Evolutionary conservation across 208 protist species (phyloP).

Genomic region (Acanthamoeba sp.): DNA sequence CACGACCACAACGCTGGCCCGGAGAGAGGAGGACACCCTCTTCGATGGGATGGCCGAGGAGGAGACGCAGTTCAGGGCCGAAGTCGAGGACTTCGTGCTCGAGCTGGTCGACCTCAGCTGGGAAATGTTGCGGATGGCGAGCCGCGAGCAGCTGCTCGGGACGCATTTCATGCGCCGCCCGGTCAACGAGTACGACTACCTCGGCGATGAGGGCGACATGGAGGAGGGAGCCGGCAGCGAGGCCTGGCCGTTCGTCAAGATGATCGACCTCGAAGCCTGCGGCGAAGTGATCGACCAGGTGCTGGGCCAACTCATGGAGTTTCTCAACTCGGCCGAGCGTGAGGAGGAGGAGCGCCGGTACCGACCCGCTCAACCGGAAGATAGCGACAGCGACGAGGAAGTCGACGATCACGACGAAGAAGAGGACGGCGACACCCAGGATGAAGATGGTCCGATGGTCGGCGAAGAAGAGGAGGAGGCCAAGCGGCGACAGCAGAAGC

Average conservation of each 20-base stretch:
- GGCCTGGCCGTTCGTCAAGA: not conserved
- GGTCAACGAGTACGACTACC: not conserved
- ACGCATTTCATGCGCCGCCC: not conserved
- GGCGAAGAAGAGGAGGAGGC: not conserved
- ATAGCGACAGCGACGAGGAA: not conserved
- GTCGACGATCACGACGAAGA: not conserved
- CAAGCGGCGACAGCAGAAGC: not conserved
- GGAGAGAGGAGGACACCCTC: not conserved
- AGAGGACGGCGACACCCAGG: not conserved
- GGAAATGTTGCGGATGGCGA: not conserved
- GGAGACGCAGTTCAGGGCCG: not conserved
- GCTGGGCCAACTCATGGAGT: not conserved
- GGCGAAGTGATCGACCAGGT: not conserved
- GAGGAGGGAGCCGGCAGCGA: not conserved
- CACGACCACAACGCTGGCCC: not conserved
- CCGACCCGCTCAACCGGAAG: not conserved
- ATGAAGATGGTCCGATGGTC: not conserved
- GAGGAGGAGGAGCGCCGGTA: constrained; percentile 22
- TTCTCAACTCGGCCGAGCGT: not conserved
- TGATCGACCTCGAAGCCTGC: not conserved
- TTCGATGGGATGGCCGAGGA: not conserved
- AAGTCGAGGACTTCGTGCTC: not conserved
- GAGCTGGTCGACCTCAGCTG: constrained; percentile 33
- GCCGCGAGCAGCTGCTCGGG: not conserved
- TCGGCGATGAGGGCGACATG: not conserved